A percentile compares a stretch with the other conserved stretches of the same genome.
These are phyloP conservation scores for Pisolithus thermaeus DNA, from an alignment of 1,284 basidiomycete species.

Conservation along the genomic window DNA sequence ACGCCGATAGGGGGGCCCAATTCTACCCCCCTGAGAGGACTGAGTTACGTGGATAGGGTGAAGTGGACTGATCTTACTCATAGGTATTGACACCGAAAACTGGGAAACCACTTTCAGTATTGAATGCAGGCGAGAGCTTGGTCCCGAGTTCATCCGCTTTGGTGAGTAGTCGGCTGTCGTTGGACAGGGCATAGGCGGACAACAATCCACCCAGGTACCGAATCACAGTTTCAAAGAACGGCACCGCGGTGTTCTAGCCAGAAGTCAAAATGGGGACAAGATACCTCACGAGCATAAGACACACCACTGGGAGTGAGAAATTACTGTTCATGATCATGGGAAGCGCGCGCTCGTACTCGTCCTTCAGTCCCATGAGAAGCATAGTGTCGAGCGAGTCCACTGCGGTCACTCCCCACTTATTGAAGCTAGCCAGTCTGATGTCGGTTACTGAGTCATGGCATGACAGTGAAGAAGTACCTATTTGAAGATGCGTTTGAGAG, in stretches of 20 bases:
- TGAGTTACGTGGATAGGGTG: not conserved
- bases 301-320: conserved; percentile 45
- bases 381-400: conserved; percentile 87
- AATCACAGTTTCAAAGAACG: conserved; percentile 85
- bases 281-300: conserved; percentile 3
- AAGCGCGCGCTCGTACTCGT: conserved; percentile 73
- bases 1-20: conserved; percentile 31
- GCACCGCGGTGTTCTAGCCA: conserved; percentile 33
- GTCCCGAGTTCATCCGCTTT: conserved; percentile 50
- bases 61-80: conserved; percentile 30
- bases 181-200: conserved; percentile 74
- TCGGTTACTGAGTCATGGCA: not conserved
- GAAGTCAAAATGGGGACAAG: not conserved
- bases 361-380: conserved; percentile 77
- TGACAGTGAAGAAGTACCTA: conserved; percentile 38
- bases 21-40: not conserved
- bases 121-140: conserved; percentile 47
- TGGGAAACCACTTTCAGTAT: conserved; percentile 44
- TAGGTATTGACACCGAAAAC: conserved; percentile 42
- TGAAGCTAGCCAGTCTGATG: conserved; percentile 44
- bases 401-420: conserved; percentile 84
- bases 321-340: conserved; percentile 60
- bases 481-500: conserved; percentile 40
- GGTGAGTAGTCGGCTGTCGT: conserved; percentile 36
- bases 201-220: conserved; percentile 83